These are phyloP conservation scores for Prunus yedoensis DNA, from an alignment of 331 rosid species.

Conservation along the genomic window DNA sequence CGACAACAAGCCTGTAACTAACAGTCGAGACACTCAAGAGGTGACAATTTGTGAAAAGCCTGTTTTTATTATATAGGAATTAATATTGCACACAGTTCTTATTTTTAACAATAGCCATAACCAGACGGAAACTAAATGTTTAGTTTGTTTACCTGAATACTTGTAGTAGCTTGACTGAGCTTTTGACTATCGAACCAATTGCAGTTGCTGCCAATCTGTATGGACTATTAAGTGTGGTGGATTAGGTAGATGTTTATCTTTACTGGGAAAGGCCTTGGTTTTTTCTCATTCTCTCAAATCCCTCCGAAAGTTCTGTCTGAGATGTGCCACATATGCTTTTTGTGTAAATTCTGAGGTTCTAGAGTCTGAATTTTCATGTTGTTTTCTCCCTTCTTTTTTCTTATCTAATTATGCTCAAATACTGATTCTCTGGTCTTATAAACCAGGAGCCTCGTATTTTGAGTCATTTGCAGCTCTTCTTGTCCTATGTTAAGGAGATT, in stretches of 20 bases:
- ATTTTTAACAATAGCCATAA: background rate
- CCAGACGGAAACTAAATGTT: background rate
- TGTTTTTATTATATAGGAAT: background rate
- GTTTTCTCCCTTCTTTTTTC: background rate
- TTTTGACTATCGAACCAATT: background rate
- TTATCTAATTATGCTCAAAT: background rate
- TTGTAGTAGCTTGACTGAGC: background rate
- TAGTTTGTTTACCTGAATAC: background rate
- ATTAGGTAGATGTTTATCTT: constrained; percentile 1
- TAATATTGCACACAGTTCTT: background rate
- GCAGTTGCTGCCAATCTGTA: background rate
- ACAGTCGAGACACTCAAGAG: constrained; percentile 95
- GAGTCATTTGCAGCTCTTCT: background rate
- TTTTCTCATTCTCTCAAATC: background rate
- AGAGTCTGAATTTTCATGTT: background rate
- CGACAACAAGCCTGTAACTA: constrained; percentile 91
- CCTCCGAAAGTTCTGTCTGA: background rate
- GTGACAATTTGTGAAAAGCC: constrained; percentile 37
- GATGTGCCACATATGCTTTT: background rate
- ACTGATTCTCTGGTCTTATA: background rate
- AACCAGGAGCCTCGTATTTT: background rate
- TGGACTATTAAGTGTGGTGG: background rate
- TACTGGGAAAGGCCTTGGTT: background rate
- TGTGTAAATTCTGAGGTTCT: background rate
- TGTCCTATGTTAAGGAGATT: background rate